Evolutionary conservation across 257 asterid genomes (phyloP).

Genomic region (Solanum piurae): DNA sequence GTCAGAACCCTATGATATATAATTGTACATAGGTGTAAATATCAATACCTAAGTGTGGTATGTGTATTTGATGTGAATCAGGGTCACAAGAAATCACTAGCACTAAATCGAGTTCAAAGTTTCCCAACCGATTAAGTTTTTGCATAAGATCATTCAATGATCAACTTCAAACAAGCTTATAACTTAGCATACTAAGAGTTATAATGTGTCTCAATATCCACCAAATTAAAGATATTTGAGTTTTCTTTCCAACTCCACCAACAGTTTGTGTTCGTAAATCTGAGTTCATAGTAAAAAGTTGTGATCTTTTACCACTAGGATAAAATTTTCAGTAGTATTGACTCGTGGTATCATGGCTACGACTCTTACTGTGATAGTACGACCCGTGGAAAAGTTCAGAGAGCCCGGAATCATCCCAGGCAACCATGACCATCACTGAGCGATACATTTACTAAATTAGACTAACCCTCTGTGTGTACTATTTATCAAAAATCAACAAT

Average conservation of each 20-base stretch:
- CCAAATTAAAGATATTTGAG: not conserved
- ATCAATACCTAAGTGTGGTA: not conserved
- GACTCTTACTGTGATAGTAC: not conserved
- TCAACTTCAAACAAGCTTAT: not conserved
- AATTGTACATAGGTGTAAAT: not conserved
- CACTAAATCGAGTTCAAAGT: not conserved
- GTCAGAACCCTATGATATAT: not conserved
- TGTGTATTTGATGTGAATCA: not conserved
- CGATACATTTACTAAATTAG: not conserved
- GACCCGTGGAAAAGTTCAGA: not conserved
- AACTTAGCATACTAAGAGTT: not conserved
- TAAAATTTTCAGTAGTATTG: not conserved
- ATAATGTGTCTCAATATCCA: not conserved
- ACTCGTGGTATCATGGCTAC: not conserved
- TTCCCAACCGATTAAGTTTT: not conserved
- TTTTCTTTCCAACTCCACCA: not conserved
- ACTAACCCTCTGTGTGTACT: not conserved
- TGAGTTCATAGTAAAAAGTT: not conserved
- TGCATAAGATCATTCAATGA: not conserved
- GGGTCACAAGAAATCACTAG: not conserved
- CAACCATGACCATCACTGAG: not conserved
- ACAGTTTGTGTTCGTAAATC: not conserved
- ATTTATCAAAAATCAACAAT: not conserved
- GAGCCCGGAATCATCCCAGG: not conserved
- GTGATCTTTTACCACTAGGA: not conserved